Evolutionary conservation across 192 early-diverging fungal genomes (phyloP), one percentile per base, ranked within the genome.

Genomic region (Entomortierella beljakovae): DNA sequence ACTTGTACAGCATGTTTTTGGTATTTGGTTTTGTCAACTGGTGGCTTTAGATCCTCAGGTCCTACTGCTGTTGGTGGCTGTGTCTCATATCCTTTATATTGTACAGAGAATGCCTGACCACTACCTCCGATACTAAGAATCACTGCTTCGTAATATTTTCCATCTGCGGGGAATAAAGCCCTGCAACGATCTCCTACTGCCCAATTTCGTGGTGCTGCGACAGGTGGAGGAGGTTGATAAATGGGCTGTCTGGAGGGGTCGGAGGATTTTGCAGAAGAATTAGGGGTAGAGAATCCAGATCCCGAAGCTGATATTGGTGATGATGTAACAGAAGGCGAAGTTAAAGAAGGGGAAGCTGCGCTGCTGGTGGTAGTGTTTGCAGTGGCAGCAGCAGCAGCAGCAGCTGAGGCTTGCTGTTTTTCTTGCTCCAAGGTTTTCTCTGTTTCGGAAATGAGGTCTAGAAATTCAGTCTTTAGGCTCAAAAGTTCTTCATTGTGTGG

Each of bases 371-470:
- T n/a, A 22, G 16, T 29, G 68, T n/a, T 32, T 22, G 67, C 10
- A 0, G 57, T 53, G 35, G 57, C 33, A 32, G 38, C 32, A 3
- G 25, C 32, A 46, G 31, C 28, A 34, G 61, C 48, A 37, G 15
- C 62, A 48, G 16, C 29, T 63, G 31, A 52, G 25, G 15, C 33
- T 26, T 52, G 65, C 43, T 55, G 20, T 23, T 59, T 63, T 57
- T 80, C 79, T 66, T 84, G 71, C 34, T 79, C 72, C 46, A 77
- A 69, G 38, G 83, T 71, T 32, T 70, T 76, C 31, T 75, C 68
- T 51, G 88, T 89, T 51, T 94, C 82, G 23, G 83, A 68, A 59
- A 95, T 92, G 31, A 95, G 84, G 65, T 94, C 91, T 25, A 68
- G 83, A 53, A 95, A 76, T 80, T 93, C 91, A 54, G 61, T 70